phyloP scores from a whole-genome alignment of 495 filamentous ascomycete species.

The Chaetomium tenue region DNA sequence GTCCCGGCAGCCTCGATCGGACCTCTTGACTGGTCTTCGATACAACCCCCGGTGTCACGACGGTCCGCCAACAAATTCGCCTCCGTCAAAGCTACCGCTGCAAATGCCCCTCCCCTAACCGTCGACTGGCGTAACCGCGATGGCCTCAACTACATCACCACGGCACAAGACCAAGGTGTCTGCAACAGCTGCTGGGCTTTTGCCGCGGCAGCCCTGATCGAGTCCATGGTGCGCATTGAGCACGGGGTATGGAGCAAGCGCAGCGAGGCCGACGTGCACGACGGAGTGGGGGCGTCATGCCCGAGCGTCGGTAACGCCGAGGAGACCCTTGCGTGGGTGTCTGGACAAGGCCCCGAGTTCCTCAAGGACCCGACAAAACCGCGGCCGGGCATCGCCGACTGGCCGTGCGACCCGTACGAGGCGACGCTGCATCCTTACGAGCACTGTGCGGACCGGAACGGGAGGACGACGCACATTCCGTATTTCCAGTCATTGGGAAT shows the following conservation, averaged over 20 bases:
- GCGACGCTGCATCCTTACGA: constrained; percentile 11
- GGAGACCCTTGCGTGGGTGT: constrained; percentile 22
- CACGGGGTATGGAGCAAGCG: constrained; percentile 29
- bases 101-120: not conserved
- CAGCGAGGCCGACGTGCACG: constrained; percentile 29
- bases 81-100: not conserved
- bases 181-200: constrained; percentile 32
- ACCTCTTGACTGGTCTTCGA: constrained; percentile 17
- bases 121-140: constrained; percentile 28
- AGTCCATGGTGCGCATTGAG: constrained; percentile 28
- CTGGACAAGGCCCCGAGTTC: constrained; percentile 13
- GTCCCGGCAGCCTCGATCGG: constrained; percentile 17
- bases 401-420: constrained; percentile 28
- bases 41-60: not conserved
- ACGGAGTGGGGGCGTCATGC: constrained; percentile 22
- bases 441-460: constrained; percentile 20
- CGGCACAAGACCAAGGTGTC: constrained; percentile 24
- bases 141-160: constrained; percentile 25
- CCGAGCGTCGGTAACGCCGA: constrained; percentile 23
- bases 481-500: constrained; percentile 17
- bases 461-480: constrained; percentile 23
- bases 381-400: constrained; percentile 21
- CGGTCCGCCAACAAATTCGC: not conserved
- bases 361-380: not conserved
- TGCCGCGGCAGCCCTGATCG: constrained; percentile 24